Evolutionary conservation across 2,329 filamentous ascomycete genomes (phyloP), one percentile per base, ranked within the genome.

Genomic region (Lasiodiplodia citricola): DNA sequence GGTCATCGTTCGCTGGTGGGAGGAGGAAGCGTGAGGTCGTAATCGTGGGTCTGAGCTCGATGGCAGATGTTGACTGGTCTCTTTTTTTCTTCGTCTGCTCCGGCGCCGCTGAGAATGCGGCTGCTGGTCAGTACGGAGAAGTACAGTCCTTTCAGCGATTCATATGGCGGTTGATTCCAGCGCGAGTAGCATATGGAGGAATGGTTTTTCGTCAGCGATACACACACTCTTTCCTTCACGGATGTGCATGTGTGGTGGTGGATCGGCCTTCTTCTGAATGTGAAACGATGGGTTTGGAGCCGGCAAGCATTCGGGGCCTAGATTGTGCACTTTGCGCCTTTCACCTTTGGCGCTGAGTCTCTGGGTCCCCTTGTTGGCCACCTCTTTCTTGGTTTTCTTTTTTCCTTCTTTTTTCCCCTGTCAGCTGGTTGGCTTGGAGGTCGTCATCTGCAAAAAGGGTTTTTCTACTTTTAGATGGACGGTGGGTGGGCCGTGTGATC

Each of bases 61-160:
- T 47, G 44, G n/a, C n/a, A 2, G n/a, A 8, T n/a, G 21, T 28
- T 54, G 51, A 21, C 44, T n/a, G 51, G 51, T 47, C n/a, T 47
- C 44, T 28, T 28, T 28, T n/a, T 14, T 56, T 37, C 35, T 21
- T 21, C 28, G 14, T 4, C n/a, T 7, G 16, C 55, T 57, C 18
- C 11, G 10, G n/a, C 44, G 35, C 35, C 55, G 55, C 55, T 57
- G 55, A 57, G 14, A 57, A 57, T 57, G 55, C n/a, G 55, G 28
- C 28, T 47, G 44, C 44, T 21, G 8, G 10, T 28, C 18, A 37
- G n/a, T 21, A 35, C 18, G 10, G 35, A 18, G 35, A 23, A 41
- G 21, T 28, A 54, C 51, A 10, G 11, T 54, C 23, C 51, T 54
- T 54, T 18, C 16, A 14, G 23, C 23, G 23, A 13, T 14, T 28